phyloP scores from a whole-genome alignment of 805 yeast species.

The Cyberlindnera mycetangii region DNA sequence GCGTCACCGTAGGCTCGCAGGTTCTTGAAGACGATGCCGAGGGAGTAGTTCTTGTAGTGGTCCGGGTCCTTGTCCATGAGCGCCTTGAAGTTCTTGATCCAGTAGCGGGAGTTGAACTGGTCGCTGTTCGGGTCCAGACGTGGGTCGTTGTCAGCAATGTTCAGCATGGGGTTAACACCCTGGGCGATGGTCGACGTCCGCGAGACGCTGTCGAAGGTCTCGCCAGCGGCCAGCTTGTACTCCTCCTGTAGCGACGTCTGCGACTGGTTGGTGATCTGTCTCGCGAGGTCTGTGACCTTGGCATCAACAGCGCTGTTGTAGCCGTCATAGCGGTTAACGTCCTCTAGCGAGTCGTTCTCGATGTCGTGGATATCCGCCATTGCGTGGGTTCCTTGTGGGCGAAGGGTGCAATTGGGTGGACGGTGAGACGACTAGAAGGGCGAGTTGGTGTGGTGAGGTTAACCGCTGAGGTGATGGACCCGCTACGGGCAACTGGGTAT shows the following conservation, averaged over 20 bases:
- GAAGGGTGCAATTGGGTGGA: not conserved
- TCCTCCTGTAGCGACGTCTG: slow-evolving; percentile 5
- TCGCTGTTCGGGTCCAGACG: slow-evolving; percentile 57
- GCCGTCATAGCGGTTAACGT: slow-evolving; percentile 28
- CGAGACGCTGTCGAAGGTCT: slow-evolving; percentile 13
- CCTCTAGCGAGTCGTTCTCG: slow-evolving; percentile 9
- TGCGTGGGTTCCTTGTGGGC: not conserved
- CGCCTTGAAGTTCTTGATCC: slow-evolving; percentile 61
- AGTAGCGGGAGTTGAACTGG: slow-evolving; percentile 52
- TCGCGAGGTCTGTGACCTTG: slow-evolving; percentile 37
- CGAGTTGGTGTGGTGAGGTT: not conserved
- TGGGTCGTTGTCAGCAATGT: slow-evolving; percentile 35
- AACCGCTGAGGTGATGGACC: not conserved
- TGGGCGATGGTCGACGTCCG: slow-evolving; percentile 31
- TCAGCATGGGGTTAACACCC: slow-evolving; percentile 36
- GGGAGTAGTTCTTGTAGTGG: slow-evolving; percentile 51
- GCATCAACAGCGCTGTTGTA: slow-evolving; percentile 29
- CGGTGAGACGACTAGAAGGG: not conserved
- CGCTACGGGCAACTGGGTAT: not conserved
- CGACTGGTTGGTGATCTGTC: slow-evolving; percentile 33
- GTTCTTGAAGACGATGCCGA: slow-evolving; percentile 58
- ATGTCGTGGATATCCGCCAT: slow-evolving; percentile 4
- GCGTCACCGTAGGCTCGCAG: slow-evolving; percentile 62
- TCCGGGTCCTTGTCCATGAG: slow-evolving; percentile 55
- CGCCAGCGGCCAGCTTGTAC: slow-evolving; percentile 9